A percentile compares a stretch with the other conserved stretches of the same genome.
Conservation (phyloP, 2,329 filamentous ascomycete genomes). For the Botrytis fragariae region DNA sequence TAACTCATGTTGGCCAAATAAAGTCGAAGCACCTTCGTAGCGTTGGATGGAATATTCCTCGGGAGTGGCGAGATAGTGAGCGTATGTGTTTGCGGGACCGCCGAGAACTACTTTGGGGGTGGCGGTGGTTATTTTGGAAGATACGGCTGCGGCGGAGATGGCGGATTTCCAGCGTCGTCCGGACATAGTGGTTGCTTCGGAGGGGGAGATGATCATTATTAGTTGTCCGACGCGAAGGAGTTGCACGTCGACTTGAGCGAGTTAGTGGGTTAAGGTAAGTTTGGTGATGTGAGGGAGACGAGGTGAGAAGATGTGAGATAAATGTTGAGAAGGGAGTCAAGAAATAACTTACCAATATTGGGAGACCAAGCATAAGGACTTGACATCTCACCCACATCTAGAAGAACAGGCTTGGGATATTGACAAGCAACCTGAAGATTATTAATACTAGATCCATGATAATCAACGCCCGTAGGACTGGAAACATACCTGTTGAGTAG, state of each 20-base stretch:
- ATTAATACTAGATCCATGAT: background rate
- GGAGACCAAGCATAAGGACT: constrained; percentile 82
- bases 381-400: constrained; percentile 78
- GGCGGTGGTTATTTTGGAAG: constrained; percentile 33
- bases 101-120: constrained; percentile 76
- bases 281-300: constrained; percentile 67
- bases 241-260: constrained; percentile 69
- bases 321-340: background rate
- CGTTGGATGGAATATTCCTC: constrained; percentile 83
- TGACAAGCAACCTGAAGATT: constrained; percentile 47
- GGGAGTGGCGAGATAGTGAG: constrained; percentile 70
- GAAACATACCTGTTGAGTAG: constrained; percentile 43
- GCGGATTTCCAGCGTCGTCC: constrained; percentile 81
- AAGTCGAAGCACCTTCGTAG: constrained; percentile 88
- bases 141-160: constrained; percentile 44
- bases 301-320: background rate
- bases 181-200: constrained; percentile 89
- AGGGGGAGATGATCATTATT: constrained; percentile 77
- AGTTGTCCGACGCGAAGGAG: constrained; percentile 80
- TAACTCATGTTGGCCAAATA: constrained; percentile 79
- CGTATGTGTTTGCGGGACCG: constrained; percentile 85
- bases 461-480: background rate
- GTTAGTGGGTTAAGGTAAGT: background rate
- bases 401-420: constrained; percentile 76
- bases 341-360: constrained; percentile 54